phyloP scores from a whole-genome alignment of 129 eudicot species.

The Calendula officinalis region DNA sequence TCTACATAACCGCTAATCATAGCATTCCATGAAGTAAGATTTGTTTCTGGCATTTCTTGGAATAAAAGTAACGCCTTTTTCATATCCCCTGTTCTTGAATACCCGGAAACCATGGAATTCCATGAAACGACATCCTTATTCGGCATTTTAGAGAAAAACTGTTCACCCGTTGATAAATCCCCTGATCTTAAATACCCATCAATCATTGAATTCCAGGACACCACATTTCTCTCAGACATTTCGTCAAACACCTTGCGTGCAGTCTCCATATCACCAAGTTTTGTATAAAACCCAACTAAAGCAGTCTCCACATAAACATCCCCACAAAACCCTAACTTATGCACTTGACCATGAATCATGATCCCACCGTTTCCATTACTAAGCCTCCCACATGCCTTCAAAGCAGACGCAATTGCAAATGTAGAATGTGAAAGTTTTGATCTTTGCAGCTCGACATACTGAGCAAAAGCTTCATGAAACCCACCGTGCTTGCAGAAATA shows the following conservation, averaged over 20 bases:
- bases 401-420: conserved; percentile 32
- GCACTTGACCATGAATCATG: conserved; percentile 42
- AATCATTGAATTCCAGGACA: conserved; percentile 56
- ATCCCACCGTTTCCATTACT: conserved; percentile 24
- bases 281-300: conserved; percentile 39
- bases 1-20: conserved; percentile 38
- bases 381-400: conserved; percentile 35
- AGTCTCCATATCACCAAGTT: conserved; percentile 38
- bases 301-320: conserved; percentile 55
- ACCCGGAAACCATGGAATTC: conserved; percentile 56
- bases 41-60: conserved; percentile 38
- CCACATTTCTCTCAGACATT: conserved; percentile 48
- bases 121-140: conserved; percentile 48
- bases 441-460: conserved; percentile 22
- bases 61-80: conserved; percentile 28
- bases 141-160: conserved; percentile 28
- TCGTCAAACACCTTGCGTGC: conserved; percentile 45
- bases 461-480: conserved; percentile 33
- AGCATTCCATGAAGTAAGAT: conserved; percentile 39
- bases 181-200: conserved; percentile 44
- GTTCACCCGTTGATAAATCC: conserved; percentile 29
- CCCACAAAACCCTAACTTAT: conserved; percentile 35
- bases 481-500: conserved; percentile 26
- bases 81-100: conserved; percentile 33
- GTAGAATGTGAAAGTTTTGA: conserved; percentile 24